Evolutionary conservation across 805 yeast species (phyloP).

Genomic region (Groenewaldozyma tartarivorans): DNA sequence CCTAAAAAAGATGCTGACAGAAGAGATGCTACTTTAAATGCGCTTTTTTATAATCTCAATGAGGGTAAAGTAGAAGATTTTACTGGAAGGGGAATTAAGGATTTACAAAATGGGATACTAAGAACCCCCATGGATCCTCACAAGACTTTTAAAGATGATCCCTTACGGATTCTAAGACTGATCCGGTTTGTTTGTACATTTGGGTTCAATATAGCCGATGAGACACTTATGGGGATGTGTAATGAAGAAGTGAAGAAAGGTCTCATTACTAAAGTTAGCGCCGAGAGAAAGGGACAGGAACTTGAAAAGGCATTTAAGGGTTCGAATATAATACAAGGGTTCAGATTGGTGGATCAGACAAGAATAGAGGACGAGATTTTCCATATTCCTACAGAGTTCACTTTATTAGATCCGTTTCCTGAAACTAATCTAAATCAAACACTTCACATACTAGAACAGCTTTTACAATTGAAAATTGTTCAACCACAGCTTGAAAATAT

Average conservation of each 20-base stretch:
- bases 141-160: constrained; percentile 88
- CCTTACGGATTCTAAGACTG: constrained; percentile 76
- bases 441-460: constrained; percentile 5
- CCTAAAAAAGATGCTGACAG: constrained; percentile 86
- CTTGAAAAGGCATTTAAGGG: constrained; percentile 67
- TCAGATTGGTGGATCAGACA: constrained; percentile 46
- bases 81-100: constrained; percentile 67
- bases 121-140: constrained; percentile 83
- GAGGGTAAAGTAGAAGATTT: constrained; percentile 70
- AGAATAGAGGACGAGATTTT: constrained; percentile 53
- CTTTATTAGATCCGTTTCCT: constrained; percentile 1
- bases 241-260: constrained; percentile 46
- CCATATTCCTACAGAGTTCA: constrained; percentile 10
- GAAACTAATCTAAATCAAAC: neutral
- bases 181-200: constrained; percentile 80
- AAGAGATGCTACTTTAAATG: constrained; percentile 92
- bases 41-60: constrained; percentile 76
- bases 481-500: neutral
- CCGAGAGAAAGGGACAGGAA: constrained; percentile 87
- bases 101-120: constrained; percentile 57
- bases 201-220: constrained; percentile 52
- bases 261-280: constrained; percentile 64
- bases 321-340: constrained; percentile 51
- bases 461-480: too few species aligned
- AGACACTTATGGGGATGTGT: constrained; percentile 54